phyloP scores from a whole-genome alignment of 495 filamentous ascomycete species.

The Aspergillus leporis region DNA sequence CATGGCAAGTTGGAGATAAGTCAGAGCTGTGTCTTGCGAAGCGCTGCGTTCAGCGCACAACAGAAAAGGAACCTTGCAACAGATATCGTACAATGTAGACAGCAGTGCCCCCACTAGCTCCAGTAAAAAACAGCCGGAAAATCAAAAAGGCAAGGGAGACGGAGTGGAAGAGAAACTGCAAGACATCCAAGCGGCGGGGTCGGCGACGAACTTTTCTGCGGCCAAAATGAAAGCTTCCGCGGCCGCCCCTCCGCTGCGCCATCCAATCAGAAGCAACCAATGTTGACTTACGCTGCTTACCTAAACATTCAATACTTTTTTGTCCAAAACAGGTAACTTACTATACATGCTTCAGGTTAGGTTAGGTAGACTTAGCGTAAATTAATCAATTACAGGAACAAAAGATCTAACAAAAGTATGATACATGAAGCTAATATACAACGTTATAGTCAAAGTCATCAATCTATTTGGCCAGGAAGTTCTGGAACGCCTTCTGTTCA shows the following conservation, averaged over 20 bases:
- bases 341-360: too few species aligned
- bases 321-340: not conserved
- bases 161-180: slow-evolving; percentile 21
- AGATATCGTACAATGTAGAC: not conserved
- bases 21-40: slow-evolving; percentile 22
- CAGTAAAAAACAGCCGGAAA: not conserved
- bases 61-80: not conserved
- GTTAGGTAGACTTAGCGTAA: not conserved
- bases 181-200: slow-evolving; percentile 28
- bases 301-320: not conserved
- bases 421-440: slow-evolving; percentile 13
- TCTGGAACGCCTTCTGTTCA: slow-evolving; percentile 91
- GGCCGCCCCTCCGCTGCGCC: slow-evolving; percentile 18
- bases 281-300: not conserved
- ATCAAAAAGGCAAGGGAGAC: not conserved
- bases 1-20: slow-evolving; percentile 43
- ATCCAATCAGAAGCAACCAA: slow-evolving; percentile 18
- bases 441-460: slow-evolving; percentile 10
- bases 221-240: slow-evolving; percentile 16
- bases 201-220: slow-evolving; percentile 33
- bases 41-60: slow-evolving; percentile 12
- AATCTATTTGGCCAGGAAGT: slow-evolving; percentile 68
- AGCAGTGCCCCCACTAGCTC: not conserved
- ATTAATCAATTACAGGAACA: not conserved
- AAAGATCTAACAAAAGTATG: not conserved